A percentile compares a stretch with the other conserved stretches of the same genome.
phyloP scores from a whole-genome alignment of 2,329 filamentous ascomycete genomes.

The Aspergillus unguis region DNA sequence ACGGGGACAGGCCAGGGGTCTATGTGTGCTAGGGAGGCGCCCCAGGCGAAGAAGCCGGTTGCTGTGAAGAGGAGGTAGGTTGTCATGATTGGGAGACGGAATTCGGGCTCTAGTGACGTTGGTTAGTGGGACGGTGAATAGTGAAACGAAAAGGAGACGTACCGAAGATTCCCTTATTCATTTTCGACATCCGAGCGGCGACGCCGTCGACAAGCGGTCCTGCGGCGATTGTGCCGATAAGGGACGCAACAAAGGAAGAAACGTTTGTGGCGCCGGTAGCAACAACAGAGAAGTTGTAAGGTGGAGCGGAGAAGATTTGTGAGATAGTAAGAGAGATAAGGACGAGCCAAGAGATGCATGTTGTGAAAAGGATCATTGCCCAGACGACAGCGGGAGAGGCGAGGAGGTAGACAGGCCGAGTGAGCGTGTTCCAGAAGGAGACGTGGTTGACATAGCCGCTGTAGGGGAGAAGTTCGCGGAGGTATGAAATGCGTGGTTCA shows the following conservation, averaged over 20 bases:
- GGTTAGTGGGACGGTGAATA: background rate
- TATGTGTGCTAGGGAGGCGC: constrained; percentile 28
- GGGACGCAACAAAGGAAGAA: constrained; percentile 33
- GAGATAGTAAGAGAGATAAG: constrained; percentile 32
- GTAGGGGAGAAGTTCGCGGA: constrained; percentile 33
- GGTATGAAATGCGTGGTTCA: constrained; percentile 25
- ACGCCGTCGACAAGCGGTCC: constrained; percentile 37
- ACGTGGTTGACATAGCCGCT: constrained; percentile 39
- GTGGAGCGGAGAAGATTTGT: constrained; percentile 38
- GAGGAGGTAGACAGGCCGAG: constrained; percentile 37
- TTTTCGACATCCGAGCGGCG: constrained; percentile 32
- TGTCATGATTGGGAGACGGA: constrained; percentile 38
- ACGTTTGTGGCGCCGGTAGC: constrained; percentile 35
- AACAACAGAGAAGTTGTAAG: constrained; percentile 37
- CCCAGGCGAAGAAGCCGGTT: constrained; percentile 38
- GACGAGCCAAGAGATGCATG: constrained; percentile 35
- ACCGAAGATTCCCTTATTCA: constrained; percentile 37
- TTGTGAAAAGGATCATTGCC: constrained; percentile 27
- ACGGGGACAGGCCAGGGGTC: constrained; percentile 34
- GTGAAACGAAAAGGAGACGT: background rate
- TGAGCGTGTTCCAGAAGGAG: constrained; percentile 37
- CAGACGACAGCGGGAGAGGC: constrained; percentile 38
- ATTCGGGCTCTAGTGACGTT: constrained; percentile 33
- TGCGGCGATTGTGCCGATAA: constrained; percentile 32
- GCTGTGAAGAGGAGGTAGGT: constrained; percentile 36